Percentiles rank a stretch among this genome's conserved stretches.
Conservation (phyloP, 768 basidiomycete genomes). For the Cytidiella melzeri region DNA sequence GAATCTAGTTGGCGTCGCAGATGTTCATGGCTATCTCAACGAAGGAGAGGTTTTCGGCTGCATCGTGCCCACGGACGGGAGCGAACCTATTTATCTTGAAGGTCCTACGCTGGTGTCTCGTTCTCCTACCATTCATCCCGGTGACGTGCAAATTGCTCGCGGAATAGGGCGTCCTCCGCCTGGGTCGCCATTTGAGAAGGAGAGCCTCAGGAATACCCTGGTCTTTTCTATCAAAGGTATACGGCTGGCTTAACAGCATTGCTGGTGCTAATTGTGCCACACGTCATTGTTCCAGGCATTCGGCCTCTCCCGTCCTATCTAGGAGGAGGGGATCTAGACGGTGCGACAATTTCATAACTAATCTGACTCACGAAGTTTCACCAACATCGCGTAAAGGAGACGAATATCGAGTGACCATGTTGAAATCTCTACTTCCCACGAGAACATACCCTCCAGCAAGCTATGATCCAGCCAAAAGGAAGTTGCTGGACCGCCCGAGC, state of each 20-base stretch:
- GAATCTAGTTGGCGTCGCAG: conserved; percentile 70
- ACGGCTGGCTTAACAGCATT: too few relatives aligned
- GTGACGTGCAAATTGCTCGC: conserved; percentile 52
- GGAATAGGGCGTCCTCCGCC: conserved; percentile 57
- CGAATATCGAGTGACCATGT: conserved; percentile 21
- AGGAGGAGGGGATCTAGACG: conserved; percentile 68
- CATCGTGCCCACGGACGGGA: conserved; percentile 36
- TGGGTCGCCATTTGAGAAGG: conserved; percentile 44
- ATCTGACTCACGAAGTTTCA: not conserved
- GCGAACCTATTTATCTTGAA: conserved; percentile 37
- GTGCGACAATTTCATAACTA: conserved; percentile 43
- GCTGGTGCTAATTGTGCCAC: too few relatives aligned
- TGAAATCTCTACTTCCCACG: conserved; percentile 21
- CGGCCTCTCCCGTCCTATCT: conserved; percentile 58
- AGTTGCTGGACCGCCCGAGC: conserved; percentile 39
- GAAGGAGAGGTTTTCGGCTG: conserved; percentile 59
- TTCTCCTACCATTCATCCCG: conserved; percentile 66
- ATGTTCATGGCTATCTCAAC: conserved; percentile 47
- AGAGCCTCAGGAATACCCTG: conserved; percentile 53
- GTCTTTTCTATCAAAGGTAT: conserved; percentile 59
- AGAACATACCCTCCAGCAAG: conserved; percentile 32
- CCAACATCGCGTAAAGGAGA: conserved; percentile 7
- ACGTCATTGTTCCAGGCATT: too few relatives aligned
- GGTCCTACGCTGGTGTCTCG: conserved; percentile 55
- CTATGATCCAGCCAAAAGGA: conserved; percentile 44